Base-by-base conservation (phyloP, 352 stramenopile genomes). In the Pythium monospermum region DNA sequence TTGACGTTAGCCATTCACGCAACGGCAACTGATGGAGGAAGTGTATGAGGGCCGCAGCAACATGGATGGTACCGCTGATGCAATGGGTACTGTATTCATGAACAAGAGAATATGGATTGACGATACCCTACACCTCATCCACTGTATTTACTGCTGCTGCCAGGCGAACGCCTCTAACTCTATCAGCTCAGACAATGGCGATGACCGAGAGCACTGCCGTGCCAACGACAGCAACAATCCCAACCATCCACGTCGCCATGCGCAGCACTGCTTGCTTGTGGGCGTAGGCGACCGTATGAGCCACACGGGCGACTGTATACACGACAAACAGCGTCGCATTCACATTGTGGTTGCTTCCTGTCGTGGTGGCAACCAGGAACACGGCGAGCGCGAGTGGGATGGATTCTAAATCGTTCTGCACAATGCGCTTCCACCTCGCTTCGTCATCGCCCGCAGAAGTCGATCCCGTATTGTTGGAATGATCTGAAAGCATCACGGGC, bases 321-420 rank as follows among this genome's bases (percentile, higher is more conserved):
- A 50, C 35, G 3, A 18, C 46, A 28, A 59, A 61, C 16, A 60
- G 42, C 12, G 21, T 42, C 2, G 26, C 31, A 21, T 82, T 71
- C 30, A 83, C 60, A 6, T 46, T 51, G 16, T 61, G 32, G 64
- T 79, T 62, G 19, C 54, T 64, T 18, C 46, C 62, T 6, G 64
- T 64, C 27, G 76, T 59, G 13, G 74, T 65, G 5, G 70, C 66
- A 6, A 57, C 64, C 18, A 58, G 66, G 30, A 85, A 82, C 18
- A 85, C 66, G 21, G 71, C 42, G 19, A 86, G 63, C 38, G 60
- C 68, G 2, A 85, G 40, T 0, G 77, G 77, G 49, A 88, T 84
- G 15, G 67, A 68, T 51, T 85, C 75, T 37, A 85, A 47, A 52
- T 86, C 75, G 60, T 83, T 86, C 43, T 57, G 56, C 15, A 85